These are phyloP conservation scores for Nitzschia sp. DNA, from an alignment of 108 stramenopile species.

Conservation along the genomic window DNA sequence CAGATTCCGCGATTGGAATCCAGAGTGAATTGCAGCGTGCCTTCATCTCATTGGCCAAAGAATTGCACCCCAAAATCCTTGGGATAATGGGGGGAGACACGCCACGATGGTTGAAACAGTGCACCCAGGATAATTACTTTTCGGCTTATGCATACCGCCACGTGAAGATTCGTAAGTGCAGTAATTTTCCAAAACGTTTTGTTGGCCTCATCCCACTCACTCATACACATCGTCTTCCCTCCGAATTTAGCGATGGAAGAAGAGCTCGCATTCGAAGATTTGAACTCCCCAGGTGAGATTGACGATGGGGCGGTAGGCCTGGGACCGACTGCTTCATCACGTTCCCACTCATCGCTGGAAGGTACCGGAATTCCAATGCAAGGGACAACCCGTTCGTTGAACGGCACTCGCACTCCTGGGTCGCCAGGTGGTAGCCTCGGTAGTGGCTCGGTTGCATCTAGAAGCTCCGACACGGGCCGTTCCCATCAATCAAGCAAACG, in stretches of 20 bases:
- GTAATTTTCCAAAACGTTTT: too few relatives aligned
- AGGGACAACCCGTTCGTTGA: neutral
- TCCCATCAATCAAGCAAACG: conserved; percentile 9
- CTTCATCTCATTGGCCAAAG: conserved; percentile 65
- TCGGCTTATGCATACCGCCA: conserved; percentile 66
- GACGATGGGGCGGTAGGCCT: neutral
- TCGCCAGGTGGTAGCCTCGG: conserved; percentile 37
- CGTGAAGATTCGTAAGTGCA: conserved; percentile 70
- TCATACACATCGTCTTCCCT: too few relatives aligned
- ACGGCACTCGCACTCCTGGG: conserved; percentile 6
- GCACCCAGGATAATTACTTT: conserved; percentile 80
- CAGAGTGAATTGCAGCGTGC: conserved; percentile 87
- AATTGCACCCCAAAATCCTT: conserved; percentile 61
- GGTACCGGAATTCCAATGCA: conserved; percentile 2
- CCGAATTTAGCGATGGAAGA: conserved; percentile 30
- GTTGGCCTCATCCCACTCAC: neutral
- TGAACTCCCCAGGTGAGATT: neutral
- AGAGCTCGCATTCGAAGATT: conserved; percentile 37
- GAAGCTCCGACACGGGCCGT: conserved; percentile 28
- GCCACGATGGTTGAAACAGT: conserved; percentile 76
- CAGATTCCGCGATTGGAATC: conserved; percentile 81
- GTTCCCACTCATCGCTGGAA: conserved; percentile 7
- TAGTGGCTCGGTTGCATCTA: conserved; percentile 26
- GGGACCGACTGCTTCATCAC: neutral
- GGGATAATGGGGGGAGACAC: conserved; percentile 65